A percentile compares a stretch with the other conserved stretches of the same genome.
Evolutionary conservation across 2,329 filamentous ascomycete genomes (phyloP).

Genomic region (Pestalotiopsis sp.): DNA sequence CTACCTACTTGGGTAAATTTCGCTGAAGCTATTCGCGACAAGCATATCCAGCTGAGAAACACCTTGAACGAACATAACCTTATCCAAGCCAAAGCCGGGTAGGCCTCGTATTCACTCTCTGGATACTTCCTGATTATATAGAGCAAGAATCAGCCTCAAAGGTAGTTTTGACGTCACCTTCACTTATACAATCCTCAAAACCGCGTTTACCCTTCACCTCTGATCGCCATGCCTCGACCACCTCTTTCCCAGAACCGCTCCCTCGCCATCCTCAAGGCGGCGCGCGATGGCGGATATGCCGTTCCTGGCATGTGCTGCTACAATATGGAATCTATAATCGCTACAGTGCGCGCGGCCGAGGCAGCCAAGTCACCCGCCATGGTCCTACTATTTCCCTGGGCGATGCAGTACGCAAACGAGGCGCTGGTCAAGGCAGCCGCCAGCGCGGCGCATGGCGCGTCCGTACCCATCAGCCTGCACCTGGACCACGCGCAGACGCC

Average conservation of each 20-base stretch:
- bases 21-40: neutral
- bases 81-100: no score
- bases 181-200: neutral
- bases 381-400: slow-evolving; percentile 75
- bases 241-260: slow-evolving; percentile 47
- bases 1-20: neutral
- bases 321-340: slow-evolving; percentile 70
- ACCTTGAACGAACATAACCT: neutral
- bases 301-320: slow-evolving; percentile 64
- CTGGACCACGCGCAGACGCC: slow-evolving; percentile 67
- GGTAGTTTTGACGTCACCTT: neutral
- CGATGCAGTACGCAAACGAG: slow-evolving; percentile 63
- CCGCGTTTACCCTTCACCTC: neutral
- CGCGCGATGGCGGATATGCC: slow-evolving; percentile 55
- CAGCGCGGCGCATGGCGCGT: slow-evolving; percentile 54
- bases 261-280: slow-evolving; percentile 57
- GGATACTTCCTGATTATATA: neutral
- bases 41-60: neutral
- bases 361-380: slow-evolving; percentile 66
- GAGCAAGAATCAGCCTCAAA: neutral
- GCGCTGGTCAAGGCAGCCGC: slow-evolving; percentile 56
- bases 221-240: neutral
- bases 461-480: slow-evolving; percentile 62
- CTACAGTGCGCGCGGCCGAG: slow-evolving; percentile 68
- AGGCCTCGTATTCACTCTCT: no score